phyloP scores from a whole-genome alignment of 2,329 filamentous ascomycete genomes.

The Apiospora aurea region DNA sequence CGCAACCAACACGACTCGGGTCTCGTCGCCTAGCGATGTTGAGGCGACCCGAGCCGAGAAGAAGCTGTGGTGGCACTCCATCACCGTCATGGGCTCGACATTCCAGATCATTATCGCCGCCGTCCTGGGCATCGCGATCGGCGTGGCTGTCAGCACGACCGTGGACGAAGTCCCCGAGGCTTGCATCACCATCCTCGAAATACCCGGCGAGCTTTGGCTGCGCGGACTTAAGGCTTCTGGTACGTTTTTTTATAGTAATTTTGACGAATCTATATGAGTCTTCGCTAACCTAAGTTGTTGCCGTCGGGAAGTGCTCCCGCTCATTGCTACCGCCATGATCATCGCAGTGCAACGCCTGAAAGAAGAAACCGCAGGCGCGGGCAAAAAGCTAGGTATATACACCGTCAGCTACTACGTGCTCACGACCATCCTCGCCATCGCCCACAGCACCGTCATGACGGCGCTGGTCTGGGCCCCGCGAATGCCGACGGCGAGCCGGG shows the following conservation, averaged over 20 bases:
- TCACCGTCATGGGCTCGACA: slow-evolving; percentile 53
- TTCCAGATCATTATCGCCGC: slow-evolving; percentile 58
- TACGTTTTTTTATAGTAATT: slow-evolving; percentile 40
- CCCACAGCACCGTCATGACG: slow-evolving; percentile 54
- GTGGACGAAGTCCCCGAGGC: slow-evolving; percentile 52
- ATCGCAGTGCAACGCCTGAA: slow-evolving; percentile 57
- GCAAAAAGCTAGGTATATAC: slow-evolving; percentile 53
- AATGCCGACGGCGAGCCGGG: slow-evolving; percentile 48
- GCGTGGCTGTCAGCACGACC: slow-evolving; percentile 51
- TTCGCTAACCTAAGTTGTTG: too few species aligned
- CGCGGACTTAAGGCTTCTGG: slow-evolving; percentile 56
- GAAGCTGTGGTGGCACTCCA: slow-evolving; percentile 45
- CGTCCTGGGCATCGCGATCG: slow-evolving; percentile 56
- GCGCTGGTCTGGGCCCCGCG: slow-evolving; percentile 55
- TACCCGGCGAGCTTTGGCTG: slow-evolving; percentile 58
- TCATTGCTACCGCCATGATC: slow-evolving; percentile 61
- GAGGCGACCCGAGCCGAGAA: slow-evolving; percentile 30
- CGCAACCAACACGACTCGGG: not conserved
- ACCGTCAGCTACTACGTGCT: slow-evolving; percentile 57
- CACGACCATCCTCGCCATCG: slow-evolving; percentile 58
- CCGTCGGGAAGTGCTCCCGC: slow-evolving; percentile 50
- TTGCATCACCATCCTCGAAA: slow-evolving; percentile 50
- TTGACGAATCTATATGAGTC: too few species aligned
- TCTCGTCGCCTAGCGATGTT: slow-evolving; percentile 1
- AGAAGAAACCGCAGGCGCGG: slow-evolving; percentile 50